Base-by-base conservation (phyloP, 495 filamentous ascomycete species). In the Xylaria venustula region DNA sequence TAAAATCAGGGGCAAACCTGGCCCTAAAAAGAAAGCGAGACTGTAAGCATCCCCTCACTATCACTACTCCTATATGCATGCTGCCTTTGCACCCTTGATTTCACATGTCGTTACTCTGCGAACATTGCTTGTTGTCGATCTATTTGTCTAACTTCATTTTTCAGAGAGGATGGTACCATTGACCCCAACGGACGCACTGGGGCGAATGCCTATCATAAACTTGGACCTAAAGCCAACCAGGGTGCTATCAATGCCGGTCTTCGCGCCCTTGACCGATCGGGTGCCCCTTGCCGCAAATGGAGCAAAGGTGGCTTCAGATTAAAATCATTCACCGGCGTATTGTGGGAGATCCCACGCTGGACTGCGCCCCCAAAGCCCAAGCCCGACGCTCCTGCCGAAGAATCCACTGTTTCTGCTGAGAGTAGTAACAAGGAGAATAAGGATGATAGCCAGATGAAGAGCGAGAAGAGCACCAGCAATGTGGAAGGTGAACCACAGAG, bases 191-290 rank as follows among this genome's bases (percentile, higher is more conserved):
- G 69, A 36, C 64, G 67, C 49, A 63, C 69, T 50, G 73, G 77
- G 48, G 63, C 73, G 17, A 69, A 68, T 46, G 67, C 70, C 14
- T 72, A 82, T 42, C 90, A 91, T 68, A 95, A 94, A 71, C 88
- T 98, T 20, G 93, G 93, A 11, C 94, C 94, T 51, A 98, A 98
- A 77, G 93, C 94, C 44, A 98, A 98, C 75, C 91, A 94, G 67
- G 94, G 94, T 58, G 93, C 93, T 57, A 98, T 98, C 80, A 98
- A 98, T 70, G 94, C 95, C 50, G 90, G 91, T 54, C 87, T 98
- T 32, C 90, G 94, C 50, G 95, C 94, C 4, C 86, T 98, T 44
- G 94, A 98, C 73, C 88, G 93, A 40, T 88, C 87, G 1, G 91
- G 92, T 47, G 88, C 92, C 60, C 91, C 93, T 2, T 97, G 93